Evolutionary conservation across 139 green algal species (phyloP), one percentile per base, ranked within the genome.

Genomic region (Chlamydomonas sp.): DNA sequence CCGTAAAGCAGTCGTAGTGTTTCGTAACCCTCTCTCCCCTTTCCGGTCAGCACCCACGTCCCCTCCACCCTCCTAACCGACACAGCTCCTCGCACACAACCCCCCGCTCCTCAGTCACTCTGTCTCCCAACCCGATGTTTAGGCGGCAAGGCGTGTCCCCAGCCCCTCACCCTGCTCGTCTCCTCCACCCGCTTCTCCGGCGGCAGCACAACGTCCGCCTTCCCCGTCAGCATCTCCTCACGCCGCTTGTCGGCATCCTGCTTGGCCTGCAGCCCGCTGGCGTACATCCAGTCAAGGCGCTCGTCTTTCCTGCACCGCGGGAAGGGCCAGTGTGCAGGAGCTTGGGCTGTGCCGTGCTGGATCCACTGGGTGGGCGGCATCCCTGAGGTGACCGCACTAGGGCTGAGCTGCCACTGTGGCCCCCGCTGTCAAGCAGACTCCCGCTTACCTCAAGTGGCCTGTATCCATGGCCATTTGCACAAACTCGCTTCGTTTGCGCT

Each of bases 271-370:
- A 99, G 80, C 59, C 96, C 93, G 8, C 95, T 94, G 59, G 93
- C 93, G 88, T 99, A 99, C 97, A 99, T 98, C 96, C 98, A 99
- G 81, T 99, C 97, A 83, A 99, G 85, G 1, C 96, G 92, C 72
- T 98, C 94, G 10, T 90, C 78, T 16, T 91, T 87, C 78, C 91
- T 94, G 90, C 63, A 67, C 2, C 15, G 9, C 69, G 7, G 18
- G 57, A 8, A 83, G 78, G 31, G n/a, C 6, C 72, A n/a, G 31
- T 49, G 31, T 49, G 31, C 31, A 49, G 31, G 31, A 49, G 31
- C 31, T 49, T 49, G 31, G 31, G 31, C 31, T 49, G 31, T 49
- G 31, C 31, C 31, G 31, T 49, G 31, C 31, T 49, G 31, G 31
- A 49, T 49, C 31, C 31, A 49, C 31, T 49, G 31, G 31, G 31